A percentile compares a stretch with the other conserved stretches of the same genome.
phyloP scores from a whole-genome alignment of 1,139 yeast species.

The Hansenula sp. region DNA sequence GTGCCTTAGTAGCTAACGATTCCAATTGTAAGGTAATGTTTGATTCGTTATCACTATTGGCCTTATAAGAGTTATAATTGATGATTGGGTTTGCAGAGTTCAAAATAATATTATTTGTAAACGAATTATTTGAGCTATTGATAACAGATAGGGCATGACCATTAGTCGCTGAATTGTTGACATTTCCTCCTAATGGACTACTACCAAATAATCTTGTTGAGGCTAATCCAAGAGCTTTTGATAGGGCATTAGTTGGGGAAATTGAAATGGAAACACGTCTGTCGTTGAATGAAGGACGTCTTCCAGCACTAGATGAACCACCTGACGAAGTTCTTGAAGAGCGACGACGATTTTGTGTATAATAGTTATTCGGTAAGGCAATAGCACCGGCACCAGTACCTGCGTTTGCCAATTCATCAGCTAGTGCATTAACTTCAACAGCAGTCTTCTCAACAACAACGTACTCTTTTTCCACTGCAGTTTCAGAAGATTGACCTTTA shows the following conservation, averaged over 20 bases:
- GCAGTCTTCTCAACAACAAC: slow-evolving; percentile 93
- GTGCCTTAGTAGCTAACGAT: slow-evolving; percentile 81
- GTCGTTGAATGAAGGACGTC: slow-evolving; percentile 46
- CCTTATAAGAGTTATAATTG: slow-evolving; percentile 20
- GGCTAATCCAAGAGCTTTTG: slow-evolving; percentile 84
- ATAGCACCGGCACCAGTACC: slow-evolving; percentile 56
- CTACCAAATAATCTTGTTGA: slow-evolving; percentile 81
- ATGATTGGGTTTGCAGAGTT: slow-evolving; percentile 25
- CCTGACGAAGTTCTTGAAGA: slow-evolving; percentile 32
- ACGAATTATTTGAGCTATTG: slow-evolving; percentile 20
- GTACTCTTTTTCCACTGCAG: slow-evolving; percentile 70
- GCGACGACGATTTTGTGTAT: slow-evolving; percentile 23
- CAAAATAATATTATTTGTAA: slow-evolving; percentile 27
- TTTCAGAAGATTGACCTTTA: slow-evolving; percentile 32
- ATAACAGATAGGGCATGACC: slow-evolving; percentile 9
- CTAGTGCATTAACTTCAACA: slow-evolving; percentile 92
- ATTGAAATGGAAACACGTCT: slow-evolving; percentile 65
- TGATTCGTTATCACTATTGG: slow-evolving; percentile 36
- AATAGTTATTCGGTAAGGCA: slow-evolving; percentile 18
- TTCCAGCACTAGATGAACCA: slow-evolving; percentile 25
- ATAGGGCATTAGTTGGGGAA: slow-evolving; percentile 84
- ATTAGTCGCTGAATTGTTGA: slow-evolving; percentile 3
- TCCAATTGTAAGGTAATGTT: slow-evolving; percentile 55
- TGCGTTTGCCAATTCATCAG: slow-evolving; percentile 80
- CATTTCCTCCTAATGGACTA: neutral